Base-by-base conservation (phyloP, 352 stramenopile species). In the Pseudoperonospora humuli region DNA sequence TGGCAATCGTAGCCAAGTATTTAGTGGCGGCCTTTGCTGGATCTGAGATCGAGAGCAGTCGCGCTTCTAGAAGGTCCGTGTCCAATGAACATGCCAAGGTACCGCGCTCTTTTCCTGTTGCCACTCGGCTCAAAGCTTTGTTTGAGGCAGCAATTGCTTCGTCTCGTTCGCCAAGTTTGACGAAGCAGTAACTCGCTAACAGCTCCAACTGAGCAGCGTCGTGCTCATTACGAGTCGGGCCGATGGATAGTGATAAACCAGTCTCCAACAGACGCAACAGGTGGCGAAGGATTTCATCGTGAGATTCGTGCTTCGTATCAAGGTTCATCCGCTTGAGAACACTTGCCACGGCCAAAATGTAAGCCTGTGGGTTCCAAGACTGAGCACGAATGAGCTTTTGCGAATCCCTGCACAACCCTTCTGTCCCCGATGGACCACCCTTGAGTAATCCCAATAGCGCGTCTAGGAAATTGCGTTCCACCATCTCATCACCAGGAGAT, bases 341-440 rank as follows among this genome's bases (percentile, higher is more conserved):
- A 11, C 65, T 57, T 0, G 67, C 21, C 7, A 60, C 70, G 33
- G 70, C 68, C 7, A 85, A 21, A 19, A 71, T 48, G 45, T 86
- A 86, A 6, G 70, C 68, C 1, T 57, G 59, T 1, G 72, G 54
- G 7, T 81, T 74, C 70, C 67, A 79, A 17, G 77, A 72, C 26
- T 84, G 39, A 43, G 71, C 65, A 21, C 68, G 77, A 27, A 89
- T 55, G 18, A 86, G 60, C 45, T 82, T 86, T 51, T 78, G 58
- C 7, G 62, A 54, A 51, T 64, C 54, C 35, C 57, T 28, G 20
- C 35, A 57, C 31, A 64, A 45, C 4, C 37, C n/a, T 13, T 56
- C 51, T 0, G 27, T 24, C 11, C 52, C 57, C 2, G 42, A 41
- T 6, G 45, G 37, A n/a, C 39, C 40, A 41, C 25, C 33, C 21